Conservation (phyloP, 108 stramenopile genomes). For the Skeletonema grethae region DNA sequence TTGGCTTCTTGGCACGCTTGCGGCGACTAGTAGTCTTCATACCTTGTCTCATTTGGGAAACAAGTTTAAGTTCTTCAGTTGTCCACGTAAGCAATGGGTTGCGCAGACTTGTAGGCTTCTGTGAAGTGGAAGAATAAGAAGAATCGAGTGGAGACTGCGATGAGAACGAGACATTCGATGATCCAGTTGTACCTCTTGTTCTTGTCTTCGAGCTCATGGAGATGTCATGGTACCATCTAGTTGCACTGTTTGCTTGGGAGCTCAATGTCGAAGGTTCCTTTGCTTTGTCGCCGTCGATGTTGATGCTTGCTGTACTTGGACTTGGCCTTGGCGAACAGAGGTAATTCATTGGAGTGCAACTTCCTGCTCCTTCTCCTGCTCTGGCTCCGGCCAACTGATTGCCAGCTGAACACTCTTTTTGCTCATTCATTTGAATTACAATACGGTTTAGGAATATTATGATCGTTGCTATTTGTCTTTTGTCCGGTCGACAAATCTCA, state of each 20-base stretch:
- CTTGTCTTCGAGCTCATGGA: background rate
- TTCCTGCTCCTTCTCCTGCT: too few species aligned
- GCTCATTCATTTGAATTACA: too few species aligned
- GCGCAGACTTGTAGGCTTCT: background rate
- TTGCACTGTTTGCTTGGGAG: background rate
- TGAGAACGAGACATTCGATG: background rate
- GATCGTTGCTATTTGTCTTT: too few species aligned
- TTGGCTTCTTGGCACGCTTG: background rate
- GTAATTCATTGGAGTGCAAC: too few species aligned
- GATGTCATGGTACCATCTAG: background rate
- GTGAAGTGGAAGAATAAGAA: background rate
- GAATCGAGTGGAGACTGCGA: background rate
- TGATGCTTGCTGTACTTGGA: background rate
- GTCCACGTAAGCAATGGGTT: background rate
- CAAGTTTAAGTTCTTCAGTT: background rate
- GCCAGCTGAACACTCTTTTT: too few species aligned
- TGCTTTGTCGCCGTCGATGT: background rate
- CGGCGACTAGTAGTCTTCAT: background rate
- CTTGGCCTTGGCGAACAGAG: too few species aligned
- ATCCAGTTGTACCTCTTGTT: background rate
- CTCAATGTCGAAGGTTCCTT: background rate
- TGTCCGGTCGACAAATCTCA: too few species aligned
- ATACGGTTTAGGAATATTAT: too few species aligned
- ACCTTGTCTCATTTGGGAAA: background rate
- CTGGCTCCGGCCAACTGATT: too few species aligned